Evolutionary conservation across 495 filamentous ascomycete genomes (phyloP).

Genomic region (Annulohypoxylon moriforme): DNA sequence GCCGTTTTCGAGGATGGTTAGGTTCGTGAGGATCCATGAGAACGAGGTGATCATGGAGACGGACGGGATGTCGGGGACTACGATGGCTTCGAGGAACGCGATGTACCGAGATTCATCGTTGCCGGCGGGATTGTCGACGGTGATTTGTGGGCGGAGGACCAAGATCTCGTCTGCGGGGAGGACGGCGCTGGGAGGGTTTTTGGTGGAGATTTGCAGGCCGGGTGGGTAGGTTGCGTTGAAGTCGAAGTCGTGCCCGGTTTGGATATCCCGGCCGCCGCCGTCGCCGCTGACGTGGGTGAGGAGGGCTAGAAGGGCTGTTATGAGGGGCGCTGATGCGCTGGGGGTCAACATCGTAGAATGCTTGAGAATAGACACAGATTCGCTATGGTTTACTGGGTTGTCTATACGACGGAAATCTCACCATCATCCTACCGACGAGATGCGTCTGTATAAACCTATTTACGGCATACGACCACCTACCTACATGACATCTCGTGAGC

Average conservation of each 20-base stretch:
- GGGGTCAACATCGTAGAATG: conserved; percentile 5
- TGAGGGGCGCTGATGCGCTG: neutral
- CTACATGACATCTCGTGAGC: conserved; percentile 1
- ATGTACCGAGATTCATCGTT: too few relatives aligned
- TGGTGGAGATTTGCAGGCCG: conserved; percentile 11
- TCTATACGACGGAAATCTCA: too few relatives aligned
- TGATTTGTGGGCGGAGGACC: neutral
- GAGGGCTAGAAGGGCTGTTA: conserved; percentile 1
- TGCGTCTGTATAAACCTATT: too few relatives aligned
- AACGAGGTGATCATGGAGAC: conserved; percentile 18
- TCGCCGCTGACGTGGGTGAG: neutral
- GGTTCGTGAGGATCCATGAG: conserved; percentile 20
- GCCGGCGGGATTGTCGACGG: conserved; percentile 1
- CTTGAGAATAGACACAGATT: too few relatives aligned
- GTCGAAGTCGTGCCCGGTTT: conserved; percentile 34
- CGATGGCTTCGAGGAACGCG: conserved; percentile 17
- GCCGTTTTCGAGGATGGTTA: conserved; percentile 8
- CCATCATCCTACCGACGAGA: too few relatives aligned
- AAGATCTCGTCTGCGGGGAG: neutral
- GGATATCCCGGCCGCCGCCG: neutral
- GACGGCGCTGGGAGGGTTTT: conserved; percentile 1
- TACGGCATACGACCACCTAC: too few relatives aligned
- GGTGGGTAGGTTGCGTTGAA: conserved; percentile 21
- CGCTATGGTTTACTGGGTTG: too few relatives aligned
- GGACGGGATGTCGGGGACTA: neutral